A percentile compares a stretch with the other conserved stretches of the same genome.
Conservation (phyloP, 306 rosid genomes). For the Castanea mollissima region DNA sequence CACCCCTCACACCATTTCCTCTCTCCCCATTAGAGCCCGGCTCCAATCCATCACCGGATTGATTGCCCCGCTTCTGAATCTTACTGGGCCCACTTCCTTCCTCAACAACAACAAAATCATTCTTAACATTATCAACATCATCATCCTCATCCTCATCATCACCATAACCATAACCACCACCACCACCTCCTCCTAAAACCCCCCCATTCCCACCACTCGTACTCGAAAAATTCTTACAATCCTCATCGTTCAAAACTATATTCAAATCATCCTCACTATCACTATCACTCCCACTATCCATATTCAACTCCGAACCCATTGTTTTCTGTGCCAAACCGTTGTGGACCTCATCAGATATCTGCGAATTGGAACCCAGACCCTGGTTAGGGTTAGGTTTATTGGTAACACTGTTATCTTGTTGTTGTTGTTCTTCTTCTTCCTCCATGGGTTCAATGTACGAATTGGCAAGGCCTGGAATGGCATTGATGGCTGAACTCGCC, state of each 20-base stretch:
- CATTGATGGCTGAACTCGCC: conserved; percentile 23
- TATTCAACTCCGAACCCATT: conserved; percentile 15
- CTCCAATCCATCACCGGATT: conserved; percentile 10
- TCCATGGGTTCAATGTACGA: conserved; percentile 17
- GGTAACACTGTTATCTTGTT: not conserved
- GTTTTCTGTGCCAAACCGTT: conserved; percentile 10
- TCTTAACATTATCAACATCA: conserved; percentile 10
- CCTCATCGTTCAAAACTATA: conserved; percentile 64
- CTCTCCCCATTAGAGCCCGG: conserved; percentile 10
- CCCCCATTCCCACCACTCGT: conserved; percentile 7
- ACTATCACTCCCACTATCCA: conserved; percentile 45
- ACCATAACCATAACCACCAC: conserved; percentile 7
- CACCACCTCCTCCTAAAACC: conserved; percentile 16
- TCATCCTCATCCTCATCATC: conserved; percentile 3
- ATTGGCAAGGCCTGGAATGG: conserved; percentile 9
- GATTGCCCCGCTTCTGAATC: conserved; percentile 20
- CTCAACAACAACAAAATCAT: conserved; percentile 5
- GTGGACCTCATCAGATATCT: not conserved
- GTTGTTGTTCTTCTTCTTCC: conserved; percentile 2
- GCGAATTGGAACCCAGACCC: conserved; percentile 5
- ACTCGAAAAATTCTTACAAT: conserved; percentile 14
- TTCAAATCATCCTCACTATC: conserved; percentile 65
- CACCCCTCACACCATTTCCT: conserved; percentile 17
- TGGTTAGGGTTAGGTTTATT: not conserved
- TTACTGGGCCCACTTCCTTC: conserved; percentile 17